phyloP scores from a whole-genome alignment of 306 rosid genomes.

The Sophora flavescens region DNA sequence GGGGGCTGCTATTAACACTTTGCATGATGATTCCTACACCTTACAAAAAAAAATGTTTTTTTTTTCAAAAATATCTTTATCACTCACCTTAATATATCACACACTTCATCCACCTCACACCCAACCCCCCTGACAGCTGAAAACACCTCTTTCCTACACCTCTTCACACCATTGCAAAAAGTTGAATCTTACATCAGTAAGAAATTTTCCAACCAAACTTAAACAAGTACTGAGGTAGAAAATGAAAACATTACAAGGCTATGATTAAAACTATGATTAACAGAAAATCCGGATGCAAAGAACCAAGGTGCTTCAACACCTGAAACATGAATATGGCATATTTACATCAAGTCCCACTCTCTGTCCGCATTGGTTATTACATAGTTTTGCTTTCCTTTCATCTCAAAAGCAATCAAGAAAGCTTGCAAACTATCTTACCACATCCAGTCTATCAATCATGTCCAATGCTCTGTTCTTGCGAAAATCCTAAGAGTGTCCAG shows the following conservation, averaged over 20 bases:
- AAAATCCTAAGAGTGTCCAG: too few relatives aligned
- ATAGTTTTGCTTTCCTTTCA: constrained; percentile 19
- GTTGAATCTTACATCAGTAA: constrained; percentile 56
- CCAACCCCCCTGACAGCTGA: too few relatives aligned
- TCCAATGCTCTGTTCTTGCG: constrained; percentile 65
- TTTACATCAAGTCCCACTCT: constrained; percentile 17
- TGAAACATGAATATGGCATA: constrained; percentile 31
- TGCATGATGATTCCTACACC: too few relatives aligned
- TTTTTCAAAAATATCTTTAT: too few relatives aligned
- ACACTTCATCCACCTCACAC: too few relatives aligned
- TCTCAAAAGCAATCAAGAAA: constrained; percentile 19
- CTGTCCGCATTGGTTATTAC: background rate
- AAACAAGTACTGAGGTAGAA: constrained; percentile 55
- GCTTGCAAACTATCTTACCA: constrained; percentile 43
- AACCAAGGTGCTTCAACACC: constrained; percentile 23
- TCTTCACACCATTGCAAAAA: constrained; percentile 16
- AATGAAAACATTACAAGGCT: constrained; percentile 62
- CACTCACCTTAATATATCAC: too few relatives aligned
- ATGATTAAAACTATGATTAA: constrained; percentile 94
- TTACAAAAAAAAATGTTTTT: too few relatives aligned
- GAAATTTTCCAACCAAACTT: constrained; percentile 38
- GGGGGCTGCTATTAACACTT: too few relatives aligned
- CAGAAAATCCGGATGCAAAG: constrained; percentile 31
- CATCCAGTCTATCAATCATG: constrained; percentile 63
- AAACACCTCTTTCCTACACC: too few relatives aligned